phyloP scores from a whole-genome alignment of 2,329 filamentous ascomycete species.

The Pseudonectria buxi region DNA sequence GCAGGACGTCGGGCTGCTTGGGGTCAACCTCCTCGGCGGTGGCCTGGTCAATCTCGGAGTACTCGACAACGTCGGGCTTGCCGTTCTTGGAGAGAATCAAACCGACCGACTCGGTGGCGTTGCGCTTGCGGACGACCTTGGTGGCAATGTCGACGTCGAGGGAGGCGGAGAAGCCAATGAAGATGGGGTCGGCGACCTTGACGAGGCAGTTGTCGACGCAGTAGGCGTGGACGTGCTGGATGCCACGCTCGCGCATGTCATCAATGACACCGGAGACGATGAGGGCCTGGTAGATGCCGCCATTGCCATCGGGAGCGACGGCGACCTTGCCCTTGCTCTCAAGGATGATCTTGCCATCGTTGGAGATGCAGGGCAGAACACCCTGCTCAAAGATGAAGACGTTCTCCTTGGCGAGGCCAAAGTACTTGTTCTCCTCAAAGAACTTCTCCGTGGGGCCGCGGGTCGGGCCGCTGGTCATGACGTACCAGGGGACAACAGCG shows the following conservation, averaged over 20 bases:
- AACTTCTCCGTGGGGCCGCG: conserved; percentile 86
- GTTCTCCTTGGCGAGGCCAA: conserved; percentile 79
- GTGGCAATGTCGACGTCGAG: conserved; percentile 93
- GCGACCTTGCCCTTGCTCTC: conserved; percentile 87
- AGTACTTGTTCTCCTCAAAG: conserved; percentile 85
- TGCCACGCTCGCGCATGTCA: conserved; percentile 82
- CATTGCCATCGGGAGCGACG: conserved; percentile 94
- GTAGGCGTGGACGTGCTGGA: conserved; percentile 94
- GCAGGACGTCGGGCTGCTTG: conserved; percentile 73
- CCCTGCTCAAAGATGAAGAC: conserved; percentile 95
- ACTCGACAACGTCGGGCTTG: conserved; percentile 95
- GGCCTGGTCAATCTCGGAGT: conserved; percentile 87
- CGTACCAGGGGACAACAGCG: conserved; percentile 87
- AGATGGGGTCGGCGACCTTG: conserved; percentile 92
- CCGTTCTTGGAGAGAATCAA: conserved; percentile 93
- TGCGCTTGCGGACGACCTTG: conserved; percentile 98
- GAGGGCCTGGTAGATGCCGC: conserved; percentile 90
- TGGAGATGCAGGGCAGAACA: conserved; percentile 91
- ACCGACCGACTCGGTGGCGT: conserved; percentile 91
- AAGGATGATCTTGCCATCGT: conserved; percentile 93
- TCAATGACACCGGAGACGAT: conserved; percentile 71
- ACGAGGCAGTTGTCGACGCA: conserved; percentile 99
- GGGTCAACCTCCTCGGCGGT: conserved; percentile 86
- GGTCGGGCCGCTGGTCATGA: conserved; percentile 98
- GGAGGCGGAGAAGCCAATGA: conserved; percentile 86